These are phyloP conservation scores for Ulmus americana DNA, from an alignment of 331 rosid genomes.

Conservation along the genomic window DNA sequence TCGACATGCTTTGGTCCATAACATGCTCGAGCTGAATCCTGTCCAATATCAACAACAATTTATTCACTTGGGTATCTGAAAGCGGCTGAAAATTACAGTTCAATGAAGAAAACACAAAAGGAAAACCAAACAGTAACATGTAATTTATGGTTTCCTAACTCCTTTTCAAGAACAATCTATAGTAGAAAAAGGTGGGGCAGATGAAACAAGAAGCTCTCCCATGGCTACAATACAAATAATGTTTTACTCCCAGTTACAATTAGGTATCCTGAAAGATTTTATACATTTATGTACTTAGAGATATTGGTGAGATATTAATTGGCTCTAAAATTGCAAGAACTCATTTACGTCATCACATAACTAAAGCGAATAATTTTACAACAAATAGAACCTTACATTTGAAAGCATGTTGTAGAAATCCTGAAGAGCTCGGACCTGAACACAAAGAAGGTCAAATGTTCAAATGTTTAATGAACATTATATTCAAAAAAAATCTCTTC, in stretches of 20 bases:
- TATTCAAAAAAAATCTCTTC: slow-evolving; percentile 6
- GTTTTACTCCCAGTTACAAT: too few relatives aligned
- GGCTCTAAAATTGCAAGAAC: background rate
- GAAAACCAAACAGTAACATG: background rate
- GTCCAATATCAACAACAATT: slow-evolving; percentile 24
- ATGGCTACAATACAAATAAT: too few relatives aligned
- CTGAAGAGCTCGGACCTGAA: slow-evolving; percentile 77
- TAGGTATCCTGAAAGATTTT: too few relatives aligned
- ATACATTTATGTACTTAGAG: too few relatives aligned
- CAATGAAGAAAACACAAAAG: background rate
- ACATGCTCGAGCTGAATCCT: slow-evolving; percentile 87
- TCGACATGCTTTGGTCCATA: slow-evolving; percentile 92
- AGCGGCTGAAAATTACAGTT: background rate
- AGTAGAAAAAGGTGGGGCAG: too few relatives aligned
- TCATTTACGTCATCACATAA: background rate
- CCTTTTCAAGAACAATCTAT: too few relatives aligned
- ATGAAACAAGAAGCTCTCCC: too few relatives aligned
- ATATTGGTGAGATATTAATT: too few relatives aligned
- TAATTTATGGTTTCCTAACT: background rate
- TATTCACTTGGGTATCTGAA: background rate
- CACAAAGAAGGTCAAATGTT: slow-evolving; percentile 16
- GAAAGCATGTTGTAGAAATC: slow-evolving; percentile 89
- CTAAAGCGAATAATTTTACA: background rate
- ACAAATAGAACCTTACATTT: slow-evolving; percentile 61
- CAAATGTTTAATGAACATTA: slow-evolving; percentile 1